These are phyloP conservation scores for Filobasidium wieringae DNA, from an alignment of 768 basidiomycete genomes.

Conservation along the genomic window DNA sequence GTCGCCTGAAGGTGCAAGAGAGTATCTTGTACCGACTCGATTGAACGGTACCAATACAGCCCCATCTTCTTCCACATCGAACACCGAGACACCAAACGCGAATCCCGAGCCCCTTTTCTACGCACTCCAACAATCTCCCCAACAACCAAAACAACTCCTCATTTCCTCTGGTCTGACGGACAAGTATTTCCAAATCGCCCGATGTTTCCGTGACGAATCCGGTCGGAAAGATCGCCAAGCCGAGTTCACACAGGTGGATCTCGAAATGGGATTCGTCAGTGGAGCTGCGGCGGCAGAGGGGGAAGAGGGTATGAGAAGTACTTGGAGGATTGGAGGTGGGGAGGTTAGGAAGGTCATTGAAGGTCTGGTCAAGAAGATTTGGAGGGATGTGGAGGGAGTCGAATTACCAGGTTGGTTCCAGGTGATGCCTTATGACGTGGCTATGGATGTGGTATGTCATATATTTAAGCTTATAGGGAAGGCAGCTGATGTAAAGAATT, in stretches of 20 bases:
- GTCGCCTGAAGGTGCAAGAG: conserved; percentile 85
- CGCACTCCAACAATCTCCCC: conserved; percentile 85
- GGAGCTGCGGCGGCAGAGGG: conserved; percentile 50
- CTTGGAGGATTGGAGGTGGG: conserved; percentile 74
- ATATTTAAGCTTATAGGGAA: neutral
- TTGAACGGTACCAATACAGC: neutral
- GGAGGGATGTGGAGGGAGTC: conserved; percentile 57
- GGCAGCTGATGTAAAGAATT: conserved; percentile 8
- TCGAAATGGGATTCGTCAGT: conserved; percentile 90
- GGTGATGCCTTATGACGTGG: conserved; percentile 78
- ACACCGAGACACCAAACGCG: conserved; percentile 3
- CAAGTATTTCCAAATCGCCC: conserved; percentile 82
- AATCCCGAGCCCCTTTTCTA: conserved; percentile 49
- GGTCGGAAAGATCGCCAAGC: conserved; percentile 90
- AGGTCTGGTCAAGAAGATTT: conserved; percentile 58
- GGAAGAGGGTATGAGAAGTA: conserved; percentile 20
- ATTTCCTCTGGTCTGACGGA: conserved; percentile 82
- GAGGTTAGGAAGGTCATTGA: conserved; percentile 74
- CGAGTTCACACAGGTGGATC: conserved; percentile 91
- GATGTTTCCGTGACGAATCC: conserved; percentile 91
- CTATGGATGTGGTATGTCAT: conserved; percentile 66
- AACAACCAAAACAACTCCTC: conserved; percentile 88
- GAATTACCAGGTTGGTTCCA: conserved; percentile 54
- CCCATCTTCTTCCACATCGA: neutral
- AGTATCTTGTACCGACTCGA: conserved; percentile 80